Percentiles rank a stretch among this genome's conserved stretches.
phyloP scores from a whole-genome alignment of 306 rosid species.

The Abrus precatorius region DNA sequence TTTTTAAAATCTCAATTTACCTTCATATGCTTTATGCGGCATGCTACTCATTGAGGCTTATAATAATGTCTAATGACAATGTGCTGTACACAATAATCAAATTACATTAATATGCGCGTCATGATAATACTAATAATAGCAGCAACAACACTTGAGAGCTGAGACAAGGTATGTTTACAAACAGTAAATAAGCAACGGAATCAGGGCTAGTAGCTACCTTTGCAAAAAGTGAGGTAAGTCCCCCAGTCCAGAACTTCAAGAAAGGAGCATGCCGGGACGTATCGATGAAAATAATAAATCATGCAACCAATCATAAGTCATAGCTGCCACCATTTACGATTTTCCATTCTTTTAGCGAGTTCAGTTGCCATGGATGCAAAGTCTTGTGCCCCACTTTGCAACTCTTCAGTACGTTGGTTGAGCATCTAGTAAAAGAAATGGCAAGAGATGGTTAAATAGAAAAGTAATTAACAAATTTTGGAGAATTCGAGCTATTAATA shows the following conservation, averaged over 20 bases:
- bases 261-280: neutral
- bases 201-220: conserved; percentile 26
- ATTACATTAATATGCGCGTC: conserved; percentile 3
- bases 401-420: conserved; percentile 69
- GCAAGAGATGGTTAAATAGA: conserved; percentile 40
- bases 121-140: neutral
- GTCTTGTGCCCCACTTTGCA: conserved; percentile 77
- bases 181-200: conserved; percentile 23
- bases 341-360: conserved; percentile 82
- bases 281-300: conserved; percentile 23
- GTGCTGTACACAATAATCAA: conserved; percentile 38
- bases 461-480: conserved; percentile 21
- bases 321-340: conserved; percentile 95
- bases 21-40: conserved; percentile 8
- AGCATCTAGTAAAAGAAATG: conserved; percentile 61
- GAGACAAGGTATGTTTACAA: neutral
- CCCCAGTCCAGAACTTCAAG: conserved; percentile 16
- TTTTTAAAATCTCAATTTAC: neutral
- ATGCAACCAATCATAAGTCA: conserved; percentile 56
- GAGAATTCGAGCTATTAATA: conserved; percentile 17
- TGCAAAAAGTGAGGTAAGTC: conserved; percentile 29
- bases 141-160: neutral
- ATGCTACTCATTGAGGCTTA: conserved; percentile 30
- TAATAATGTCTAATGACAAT: conserved; percentile 27
- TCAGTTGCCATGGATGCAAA: conserved; percentile 87